Evolutionary conservation across 1,284 basidiomycete species (phyloP), one percentile per base, ranked within the genome.

Genomic region (Cutaneotrichosporon mucoides): DNA sequence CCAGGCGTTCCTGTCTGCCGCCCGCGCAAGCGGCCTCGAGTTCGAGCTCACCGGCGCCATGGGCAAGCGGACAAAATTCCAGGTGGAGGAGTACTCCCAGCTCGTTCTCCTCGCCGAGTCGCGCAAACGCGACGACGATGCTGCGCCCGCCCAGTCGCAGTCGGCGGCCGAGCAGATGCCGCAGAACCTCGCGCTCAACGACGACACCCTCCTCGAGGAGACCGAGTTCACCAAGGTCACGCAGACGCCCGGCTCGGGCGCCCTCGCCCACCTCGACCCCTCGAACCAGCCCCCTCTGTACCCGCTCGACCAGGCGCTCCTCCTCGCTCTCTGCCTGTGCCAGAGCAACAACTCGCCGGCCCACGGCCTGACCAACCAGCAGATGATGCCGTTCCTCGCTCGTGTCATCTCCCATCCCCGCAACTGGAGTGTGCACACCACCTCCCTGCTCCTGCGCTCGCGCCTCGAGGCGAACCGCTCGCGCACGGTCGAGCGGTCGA

Each of bases 401-500:
- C 88, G 92, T 34, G 90, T 95, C 35, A 83, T 96, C 63, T 81
- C 86, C 1, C 90, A 95, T 71, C 90, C 92, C 0, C 81, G 83
- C 51, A 96, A 96, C 76, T 97, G 93, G 93, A 89, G 90, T 9
- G 82, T 96, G 34, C 91, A 96, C 79, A 94, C 92, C 35, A 93
- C 93, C 84, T 92, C 91, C 11, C 86, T 96, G 46, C 84, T 97
- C 54, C 84, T 96, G 24, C 88, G 93, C 40, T 88, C 92, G 9
- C 85, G 93, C 8, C 86, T 95, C 53, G 93, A 97, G 78, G 83
- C 91, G 0, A 81, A 84, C 40, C 84, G 94, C 36, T 90, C 89
- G 0, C 86, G 94, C 35, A 96, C 94, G 5, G 88, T 93, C 67
- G 93, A 97, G 74, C 85, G 93, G 15, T 85, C 90, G 0, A 85